A percentile compares a stretch with the other conserved stretches of the same genome.
Conservation (phyloP, 305 asterid species). For the Stenogyne calaminthoides region DNA sequence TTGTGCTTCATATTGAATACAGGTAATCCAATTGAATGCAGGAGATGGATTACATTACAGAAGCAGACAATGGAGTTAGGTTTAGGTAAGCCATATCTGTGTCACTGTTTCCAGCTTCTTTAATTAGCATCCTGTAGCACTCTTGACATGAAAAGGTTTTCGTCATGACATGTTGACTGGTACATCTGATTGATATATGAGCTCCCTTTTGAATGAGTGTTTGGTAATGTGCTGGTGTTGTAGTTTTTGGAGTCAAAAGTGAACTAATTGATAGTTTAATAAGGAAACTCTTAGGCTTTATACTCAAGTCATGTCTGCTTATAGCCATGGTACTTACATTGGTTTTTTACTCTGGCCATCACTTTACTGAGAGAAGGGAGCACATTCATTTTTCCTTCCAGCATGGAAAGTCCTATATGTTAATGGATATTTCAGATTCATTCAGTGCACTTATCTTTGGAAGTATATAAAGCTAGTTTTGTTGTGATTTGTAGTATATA, state of each 20-base stretch:
- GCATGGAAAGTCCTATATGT: slow-evolving; percentile 11
- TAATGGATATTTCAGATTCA: slow-evolving; percentile 26
- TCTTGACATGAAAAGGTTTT: slow-evolving; percentile 1
- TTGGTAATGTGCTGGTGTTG: slow-evolving; percentile 8
- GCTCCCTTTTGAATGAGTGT: slow-evolving; percentile 8
- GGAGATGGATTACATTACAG: slow-evolving; percentile 95
- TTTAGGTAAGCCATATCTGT: slow-evolving; percentile 61
- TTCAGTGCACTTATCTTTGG: neutral
- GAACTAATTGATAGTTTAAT: neutral
- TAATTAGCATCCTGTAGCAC: slow-evolving; percentile 19
- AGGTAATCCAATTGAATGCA: slow-evolving; percentile 99
- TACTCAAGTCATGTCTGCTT: neutral
- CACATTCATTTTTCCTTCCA: neutral
- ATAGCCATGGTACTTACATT: slow-evolving; percentile 1
- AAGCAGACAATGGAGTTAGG: slow-evolving; percentile 87
- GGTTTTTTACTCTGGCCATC: neutral
- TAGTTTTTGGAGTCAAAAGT: neutral
- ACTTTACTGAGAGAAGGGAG: neutral
- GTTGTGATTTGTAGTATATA: neutral
- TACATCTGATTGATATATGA: slow-evolving; percentile 9
- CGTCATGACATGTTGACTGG: neutral
- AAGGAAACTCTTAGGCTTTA: neutral
- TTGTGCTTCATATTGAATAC: slow-evolving; percentile 97
- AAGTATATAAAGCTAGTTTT: neutral
- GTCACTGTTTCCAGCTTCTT: slow-evolving; percentile 14